phyloP scores from a whole-genome alignment of 169 alveolate genomes.

The Cryptosporidium felis region DNA sequence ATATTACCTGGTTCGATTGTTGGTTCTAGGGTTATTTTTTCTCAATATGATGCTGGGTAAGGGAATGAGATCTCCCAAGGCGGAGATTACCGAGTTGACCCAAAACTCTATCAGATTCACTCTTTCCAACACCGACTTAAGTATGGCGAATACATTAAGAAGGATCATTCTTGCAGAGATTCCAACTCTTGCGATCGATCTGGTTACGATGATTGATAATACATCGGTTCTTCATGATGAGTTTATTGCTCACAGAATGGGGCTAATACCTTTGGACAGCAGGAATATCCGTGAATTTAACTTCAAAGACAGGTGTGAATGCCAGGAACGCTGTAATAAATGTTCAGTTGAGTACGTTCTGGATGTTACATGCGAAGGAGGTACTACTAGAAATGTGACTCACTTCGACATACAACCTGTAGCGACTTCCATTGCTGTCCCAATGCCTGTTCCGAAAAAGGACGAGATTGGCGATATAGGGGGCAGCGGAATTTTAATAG shows the following conservation, averaged over 20 bases:
- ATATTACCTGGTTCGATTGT: background rate
- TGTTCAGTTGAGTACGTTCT: constrained; percentile 90
- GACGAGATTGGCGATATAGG: constrained; percentile 71
- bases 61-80: constrained; percentile 77
- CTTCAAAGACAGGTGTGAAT: constrained; percentile 89
- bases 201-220: constrained; percentile 92
- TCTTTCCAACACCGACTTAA: constrained; percentile 88
- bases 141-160: constrained; percentile 94
- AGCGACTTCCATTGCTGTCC: constrained; percentile 74
- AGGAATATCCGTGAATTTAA: constrained; percentile 87
- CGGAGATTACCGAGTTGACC: constrained; percentile 80
- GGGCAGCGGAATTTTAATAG: constrained; percentile 90
- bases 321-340: constrained; percentile 89
- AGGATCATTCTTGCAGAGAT: constrained; percentile 94
- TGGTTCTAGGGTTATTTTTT: background rate
- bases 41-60: constrained; percentile 77
- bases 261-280: constrained; percentile 92
- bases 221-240: constrained; percentile 96
- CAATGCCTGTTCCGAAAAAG: constrained; percentile 72
- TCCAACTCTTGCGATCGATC: constrained; percentile 95
- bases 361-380: constrained; percentile 86
- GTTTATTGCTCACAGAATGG: constrained; percentile 93
- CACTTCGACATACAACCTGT: constrained; percentile 82
- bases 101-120: constrained; percentile 82
- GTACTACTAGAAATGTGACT: constrained; percentile 88